Base-by-base conservation (phyloP, 2,329 filamentous ascomycete genomes). In the Sporothrix sp. region DNA sequence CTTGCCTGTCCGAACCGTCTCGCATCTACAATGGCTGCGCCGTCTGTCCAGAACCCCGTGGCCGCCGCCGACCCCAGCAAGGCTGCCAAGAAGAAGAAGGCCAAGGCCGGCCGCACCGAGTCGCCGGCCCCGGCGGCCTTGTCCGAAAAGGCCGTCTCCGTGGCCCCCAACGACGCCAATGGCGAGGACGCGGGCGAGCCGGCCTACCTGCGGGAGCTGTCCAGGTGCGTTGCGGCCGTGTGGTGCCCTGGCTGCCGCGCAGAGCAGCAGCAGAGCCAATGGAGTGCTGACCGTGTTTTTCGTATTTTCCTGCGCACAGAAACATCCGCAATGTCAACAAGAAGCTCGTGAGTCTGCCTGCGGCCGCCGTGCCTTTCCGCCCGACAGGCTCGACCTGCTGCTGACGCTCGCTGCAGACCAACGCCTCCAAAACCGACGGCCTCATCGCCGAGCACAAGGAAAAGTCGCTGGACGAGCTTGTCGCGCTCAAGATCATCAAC, bases 301-400 rank as follows among this genome's bases (percentile, higher is more conserved):
- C n/a, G n/a, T n/a, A n/a, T 46, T 56, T 62, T 56, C 45, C 51
- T 57, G 49, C 40, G 9, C 11, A 21, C 58, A 95, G 89, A 76
- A 88, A 81, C 68, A 86, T 96, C 61, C 89, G 91, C 63, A 95
- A 93, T 68, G 72, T 93, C 62, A 85, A 82, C 74, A 97, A 96
- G 79, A 96, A 96, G 72, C 82, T 97, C 62, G 87, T 95, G 70
- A 71, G 85, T 73, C 50, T n/a, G n/a, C n/a, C n/a, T n/a, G n/a
- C n/a, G n/a, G n/a, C n/a, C n/a, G n/a, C n/a, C n/a, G n/a, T n/a
- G n/a, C n/a, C n/a, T n/a, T n/a, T n/a, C n/a, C n/a, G n/a, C n/a
- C n/a, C n/a, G n/a, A n/a, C n/a, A n/a, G n/a, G n/a, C n/a, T n/a
- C n/a, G n/a, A n/a, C n/a, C n/a, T n/a, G n/a, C n/a, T n/a, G n/a